A percentile compares a stretch with the other conserved stretches of the same genome.
These are phyloP conservation scores for Penicillium daleae DNA, from an alignment of 495 filamentous ascomycete genomes.

Conservation along the genomic window DNA sequence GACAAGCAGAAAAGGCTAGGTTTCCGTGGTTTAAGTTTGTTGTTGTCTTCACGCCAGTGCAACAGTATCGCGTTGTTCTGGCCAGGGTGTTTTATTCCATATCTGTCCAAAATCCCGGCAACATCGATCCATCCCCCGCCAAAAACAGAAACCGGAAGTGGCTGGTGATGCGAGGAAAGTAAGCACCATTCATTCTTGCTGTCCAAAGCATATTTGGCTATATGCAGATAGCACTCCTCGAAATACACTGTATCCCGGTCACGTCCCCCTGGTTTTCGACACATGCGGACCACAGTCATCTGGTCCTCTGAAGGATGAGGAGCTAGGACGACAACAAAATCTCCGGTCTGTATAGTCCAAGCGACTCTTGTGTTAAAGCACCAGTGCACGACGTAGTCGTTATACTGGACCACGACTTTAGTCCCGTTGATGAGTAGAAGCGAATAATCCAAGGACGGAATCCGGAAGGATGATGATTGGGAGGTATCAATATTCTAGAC, in stretches of 20 bases:
- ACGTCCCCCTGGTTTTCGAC: background rate
- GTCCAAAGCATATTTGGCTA: constrained; percentile 5
- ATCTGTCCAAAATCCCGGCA: background rate
- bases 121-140: background rate
- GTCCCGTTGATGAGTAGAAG: constrained; percentile 21
- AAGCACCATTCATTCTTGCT: background rate
- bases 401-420: constrained; percentile 26
- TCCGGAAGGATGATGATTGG: constrained; percentile 27
- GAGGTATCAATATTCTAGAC: constrained; percentile 34
- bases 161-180: background rate
- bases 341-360: constrained; percentile 18
- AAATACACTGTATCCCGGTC: too few relatives aligned
- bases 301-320: constrained; percentile 13
- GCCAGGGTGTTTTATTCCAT: background rate
- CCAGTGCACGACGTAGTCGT: constrained; percentile 30
- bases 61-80: background rate
- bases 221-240: background rate
- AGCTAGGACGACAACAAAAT: background rate
- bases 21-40: background rate
- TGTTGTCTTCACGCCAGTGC: too few relatives aligned
- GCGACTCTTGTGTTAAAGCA: constrained; percentile 19
- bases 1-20: background rate
- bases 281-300: constrained; percentile 2
- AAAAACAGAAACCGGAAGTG: background rate
- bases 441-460: constrained; percentile 8